A percentile compares a stretch with the other conserved stretches of the same genome.
These are phyloP conservation scores for Parascedosporium putredinis DNA, from an alignment of 2,329 filamentous ascomycete genomes.

Conservation along the genomic window DNA sequence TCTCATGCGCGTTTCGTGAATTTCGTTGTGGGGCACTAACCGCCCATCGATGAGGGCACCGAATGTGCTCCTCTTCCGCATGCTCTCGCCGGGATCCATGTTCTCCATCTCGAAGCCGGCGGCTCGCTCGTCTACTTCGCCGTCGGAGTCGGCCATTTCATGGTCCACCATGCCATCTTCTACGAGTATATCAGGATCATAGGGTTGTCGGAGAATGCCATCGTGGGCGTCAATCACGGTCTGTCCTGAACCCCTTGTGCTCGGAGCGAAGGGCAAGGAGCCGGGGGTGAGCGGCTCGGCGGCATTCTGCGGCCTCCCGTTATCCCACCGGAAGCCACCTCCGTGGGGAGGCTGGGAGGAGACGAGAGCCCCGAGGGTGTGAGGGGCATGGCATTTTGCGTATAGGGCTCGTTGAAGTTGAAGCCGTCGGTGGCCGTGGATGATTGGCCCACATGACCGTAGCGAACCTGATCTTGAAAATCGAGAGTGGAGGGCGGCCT, in stretches of 20 bases:
- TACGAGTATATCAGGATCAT: constrained; percentile 7
- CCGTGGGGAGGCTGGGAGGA: neutral
- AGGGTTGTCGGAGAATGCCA: neutral
- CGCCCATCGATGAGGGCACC: constrained; percentile 1
- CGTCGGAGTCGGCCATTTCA: constrained; percentile 10
- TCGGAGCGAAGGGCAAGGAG: neutral
- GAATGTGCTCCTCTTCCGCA: neutral
- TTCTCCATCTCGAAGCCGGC: neutral
- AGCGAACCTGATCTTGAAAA: constrained; percentile 20
- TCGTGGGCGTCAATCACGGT: neutral
- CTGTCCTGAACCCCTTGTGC: neutral
- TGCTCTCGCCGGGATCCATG: neutral
- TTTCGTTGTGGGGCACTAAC: constrained; percentile 1
- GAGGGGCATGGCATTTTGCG: constrained; percentile 10
- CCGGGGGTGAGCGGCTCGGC: neutral
- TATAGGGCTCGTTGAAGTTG: constrained; percentile 14
- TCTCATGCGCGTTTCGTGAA: constrained; percentile 29
- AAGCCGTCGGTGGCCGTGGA: constrained; percentile 17
- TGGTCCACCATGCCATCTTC: constrained; percentile 8
- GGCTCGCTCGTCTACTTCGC: neutral
- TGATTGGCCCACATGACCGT: constrained; percentile 21
- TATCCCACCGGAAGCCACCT: neutral
- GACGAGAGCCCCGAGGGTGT: constrained; percentile 5
- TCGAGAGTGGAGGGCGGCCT: constrained; percentile 32
- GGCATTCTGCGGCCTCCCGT: neutral